These are phyloP conservation scores for Acarospora socialis DNA, from an alignment of 2,329 filamentous ascomycete species.

Conservation along the genomic window DNA sequence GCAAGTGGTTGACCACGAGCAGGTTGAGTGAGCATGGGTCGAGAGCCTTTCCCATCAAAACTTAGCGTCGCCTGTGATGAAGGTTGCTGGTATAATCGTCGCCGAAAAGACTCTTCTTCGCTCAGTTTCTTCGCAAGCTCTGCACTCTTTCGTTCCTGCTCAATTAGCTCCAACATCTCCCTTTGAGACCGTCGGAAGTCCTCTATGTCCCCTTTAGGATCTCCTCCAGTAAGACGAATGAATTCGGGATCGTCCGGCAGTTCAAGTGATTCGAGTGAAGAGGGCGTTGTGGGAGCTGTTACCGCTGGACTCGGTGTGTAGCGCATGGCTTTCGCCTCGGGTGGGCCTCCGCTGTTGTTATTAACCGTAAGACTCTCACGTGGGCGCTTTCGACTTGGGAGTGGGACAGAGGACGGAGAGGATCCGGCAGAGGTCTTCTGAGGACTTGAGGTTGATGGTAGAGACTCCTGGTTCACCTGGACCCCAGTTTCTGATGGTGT, in stretches of 20 bases:
- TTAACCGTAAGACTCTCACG: constrained; percentile 6
- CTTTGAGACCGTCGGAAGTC: constrained; percentile 10
- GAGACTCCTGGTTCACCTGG: constrained; percentile 7
- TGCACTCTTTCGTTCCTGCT: constrained; percentile 23
- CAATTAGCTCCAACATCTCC: constrained; percentile 1
- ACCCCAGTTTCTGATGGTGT: constrained; percentile 1
- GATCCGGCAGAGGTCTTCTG: neutral
- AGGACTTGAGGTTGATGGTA: constrained; percentile 3
- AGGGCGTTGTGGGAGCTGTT: constrained; percentile 11
- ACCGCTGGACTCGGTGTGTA: constrained; percentile 11
- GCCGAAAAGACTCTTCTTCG: constrained; percentile 6
- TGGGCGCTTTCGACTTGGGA: constrained; percentile 9
- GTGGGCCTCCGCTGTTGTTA: constrained; percentile 3
- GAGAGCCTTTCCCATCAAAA: too few species aligned
- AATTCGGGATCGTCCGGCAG: constrained; percentile 8
- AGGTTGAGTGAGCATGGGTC: too few species aligned
- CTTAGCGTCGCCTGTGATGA: constrained; percentile 2
- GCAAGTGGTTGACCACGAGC: too few species aligned
- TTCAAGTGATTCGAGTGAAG: constrained; percentile 11
- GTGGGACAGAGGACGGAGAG: neutral
- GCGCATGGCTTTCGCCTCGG: constrained; percentile 8
- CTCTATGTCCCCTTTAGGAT: constrained; percentile 11
- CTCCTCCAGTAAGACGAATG: constrained; percentile 9
- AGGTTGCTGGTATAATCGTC: neutral
- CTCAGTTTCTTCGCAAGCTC: constrained; percentile 20